Conservation (phyloP, 305 asterid species). For the Solanum hybrid region DNA sequence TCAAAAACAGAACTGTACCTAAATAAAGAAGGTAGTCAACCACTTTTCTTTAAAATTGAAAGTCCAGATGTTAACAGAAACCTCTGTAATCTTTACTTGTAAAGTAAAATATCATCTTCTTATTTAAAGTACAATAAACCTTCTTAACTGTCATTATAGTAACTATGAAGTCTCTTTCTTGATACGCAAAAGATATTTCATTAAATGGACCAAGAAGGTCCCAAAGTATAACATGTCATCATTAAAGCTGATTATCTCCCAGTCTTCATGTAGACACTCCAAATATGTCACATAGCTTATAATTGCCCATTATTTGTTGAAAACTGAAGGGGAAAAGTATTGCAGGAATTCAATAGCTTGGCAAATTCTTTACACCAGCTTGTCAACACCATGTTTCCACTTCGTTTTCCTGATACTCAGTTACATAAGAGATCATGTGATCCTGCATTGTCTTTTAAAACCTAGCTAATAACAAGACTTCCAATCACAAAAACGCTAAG, state of each 20-base stretch:
- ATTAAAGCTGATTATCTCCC: neutral
- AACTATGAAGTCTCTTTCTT: neutral
- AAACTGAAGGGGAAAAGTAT: neutral
- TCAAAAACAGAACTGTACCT: neutral
- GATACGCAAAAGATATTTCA: neutral
- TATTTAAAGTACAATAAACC: neutral
- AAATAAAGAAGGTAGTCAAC: neutral
- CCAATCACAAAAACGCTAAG: neutral
- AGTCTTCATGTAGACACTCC: neutral
- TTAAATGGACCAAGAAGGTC: neutral
- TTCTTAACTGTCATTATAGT: neutral
- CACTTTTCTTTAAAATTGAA: neutral
- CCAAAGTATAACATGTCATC: neutral
- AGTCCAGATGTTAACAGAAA: neutral
- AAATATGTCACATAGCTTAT: neutral
- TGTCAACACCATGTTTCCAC: neutral
- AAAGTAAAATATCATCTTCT: neutral
- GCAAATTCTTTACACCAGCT: neutral
- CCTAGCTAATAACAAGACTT: neutral
- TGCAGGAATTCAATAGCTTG: neutral
- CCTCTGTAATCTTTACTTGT: neutral
- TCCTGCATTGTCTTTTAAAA: neutral
- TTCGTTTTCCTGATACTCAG: neutral
- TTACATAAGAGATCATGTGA: neutral
- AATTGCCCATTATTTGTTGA: neutral